A percentile compares a stretch with the other conserved stretches of the same genome.
These are phyloP conservation scores for Saturnispora bothae DNA, from an alignment of 805 yeast species.

Conservation along the genomic window DNA sequence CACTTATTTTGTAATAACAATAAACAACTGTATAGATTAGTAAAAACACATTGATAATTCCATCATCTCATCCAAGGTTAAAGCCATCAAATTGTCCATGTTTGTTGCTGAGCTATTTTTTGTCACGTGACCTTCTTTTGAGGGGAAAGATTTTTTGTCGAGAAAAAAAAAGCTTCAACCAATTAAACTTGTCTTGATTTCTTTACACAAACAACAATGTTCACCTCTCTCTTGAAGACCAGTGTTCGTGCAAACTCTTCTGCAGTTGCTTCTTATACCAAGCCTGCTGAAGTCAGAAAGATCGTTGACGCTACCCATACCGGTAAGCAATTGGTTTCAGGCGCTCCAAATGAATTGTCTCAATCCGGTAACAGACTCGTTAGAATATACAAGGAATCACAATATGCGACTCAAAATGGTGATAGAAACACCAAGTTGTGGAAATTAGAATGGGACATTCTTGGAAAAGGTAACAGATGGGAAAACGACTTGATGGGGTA, in stretches of 20 bases:
- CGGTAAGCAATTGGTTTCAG: constrained; percentile 53
- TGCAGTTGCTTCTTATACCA: constrained; percentile 11
- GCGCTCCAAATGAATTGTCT: constrained; percentile 62
- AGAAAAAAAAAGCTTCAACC: too few species aligned
- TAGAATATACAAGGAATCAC: constrained; percentile 66
- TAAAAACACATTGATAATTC: too few species aligned
- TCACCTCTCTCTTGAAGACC: constrained; percentile 5
- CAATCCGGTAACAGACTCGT: constrained; percentile 47
- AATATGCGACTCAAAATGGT: constrained; percentile 77
- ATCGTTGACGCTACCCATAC: constrained; percentile 12
- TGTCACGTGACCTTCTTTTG: constrained; percentile 1
- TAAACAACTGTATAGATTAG: too few species aligned
- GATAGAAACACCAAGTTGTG: constrained; percentile 42
- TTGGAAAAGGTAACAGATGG: constrained; percentile 73
- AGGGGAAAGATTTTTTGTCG: neutral
- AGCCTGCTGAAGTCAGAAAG: constrained; percentile 13
- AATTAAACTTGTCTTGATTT: too few species aligned
- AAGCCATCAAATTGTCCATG: neutral
- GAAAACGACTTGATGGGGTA: constrained; percentile 84
- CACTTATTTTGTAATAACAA: too few species aligned
- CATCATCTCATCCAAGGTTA: neutral
- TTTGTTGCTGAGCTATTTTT: neutral
- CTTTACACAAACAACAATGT: neutral
- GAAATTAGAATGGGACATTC: constrained; percentile 79
- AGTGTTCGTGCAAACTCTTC: constrained; percentile 5